Conservation (phyloP, 108 stramenopile species). For the Aureococcus anophagefferens region DNA sequence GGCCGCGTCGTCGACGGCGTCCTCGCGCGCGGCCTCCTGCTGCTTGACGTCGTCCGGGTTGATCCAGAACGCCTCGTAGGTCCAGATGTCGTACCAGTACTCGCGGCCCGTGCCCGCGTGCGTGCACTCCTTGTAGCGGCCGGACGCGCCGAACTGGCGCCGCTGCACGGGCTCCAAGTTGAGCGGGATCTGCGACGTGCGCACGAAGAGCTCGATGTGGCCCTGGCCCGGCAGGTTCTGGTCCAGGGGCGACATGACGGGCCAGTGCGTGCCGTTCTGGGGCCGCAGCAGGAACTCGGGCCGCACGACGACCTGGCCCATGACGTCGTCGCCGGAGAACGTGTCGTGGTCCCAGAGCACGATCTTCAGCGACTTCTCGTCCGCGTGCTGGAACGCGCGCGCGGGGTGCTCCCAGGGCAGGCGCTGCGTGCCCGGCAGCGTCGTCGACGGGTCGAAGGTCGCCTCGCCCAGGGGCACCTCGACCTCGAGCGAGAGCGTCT, state of each 20-base stretch:
- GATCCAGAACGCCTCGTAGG: not conserved
- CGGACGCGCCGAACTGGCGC: not conserved
- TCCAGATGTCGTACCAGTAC: not conserved
- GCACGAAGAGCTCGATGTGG: too few species aligned
- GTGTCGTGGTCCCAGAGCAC: not conserved
- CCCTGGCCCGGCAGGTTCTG: not conserved
- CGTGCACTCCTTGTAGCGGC: not conserved
- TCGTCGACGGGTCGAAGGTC: too few species aligned
- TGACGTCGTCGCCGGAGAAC: not conserved
- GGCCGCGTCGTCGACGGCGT: too few species aligned
- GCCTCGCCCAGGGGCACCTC: not conserved
- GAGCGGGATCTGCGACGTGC: too few species aligned
- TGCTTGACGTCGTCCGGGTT: not conserved
- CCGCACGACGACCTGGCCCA: not conserved
- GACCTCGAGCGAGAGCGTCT: not conserved
- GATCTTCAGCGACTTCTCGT: not conserved
- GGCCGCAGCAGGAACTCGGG: not conserved
- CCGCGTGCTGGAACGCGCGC: not conserved
- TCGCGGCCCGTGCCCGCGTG: not conserved
- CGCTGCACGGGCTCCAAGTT: not conserved
- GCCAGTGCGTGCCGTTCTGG: not conserved
- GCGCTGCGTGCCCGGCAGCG: not conserved
- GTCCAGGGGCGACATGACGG: not conserved
- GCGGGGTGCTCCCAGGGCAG: not conserved
- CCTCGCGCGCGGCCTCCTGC: not conserved